Evolutionary conservation across 2,329 filamentous ascomycete species (phyloP).

Genomic region (Aspergillus oerlinghausenensis): DNA sequence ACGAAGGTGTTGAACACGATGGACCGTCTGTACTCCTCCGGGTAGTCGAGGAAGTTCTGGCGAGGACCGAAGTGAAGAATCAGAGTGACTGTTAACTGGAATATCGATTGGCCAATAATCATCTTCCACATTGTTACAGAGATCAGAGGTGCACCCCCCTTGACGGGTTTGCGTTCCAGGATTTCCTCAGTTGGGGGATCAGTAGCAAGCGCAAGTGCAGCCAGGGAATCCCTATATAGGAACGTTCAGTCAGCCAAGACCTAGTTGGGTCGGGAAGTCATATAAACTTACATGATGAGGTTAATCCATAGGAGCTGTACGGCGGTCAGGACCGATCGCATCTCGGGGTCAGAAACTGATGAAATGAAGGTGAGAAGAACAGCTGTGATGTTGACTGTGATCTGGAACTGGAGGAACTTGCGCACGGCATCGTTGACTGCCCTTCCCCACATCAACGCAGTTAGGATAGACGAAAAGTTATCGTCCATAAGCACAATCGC

Average conservation of each 20-base stretch:
- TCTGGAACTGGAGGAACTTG: conserved; percentile 61
- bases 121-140: conserved; percentile 98
- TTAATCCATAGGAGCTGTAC: conserved; percentile 96
- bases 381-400: conserved; percentile 87
- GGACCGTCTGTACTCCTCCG: conserved; percentile 43
- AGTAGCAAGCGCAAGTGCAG: conserved; percentile 80
- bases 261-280: conserved; percentile 51
- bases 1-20: conserved; percentile 98
- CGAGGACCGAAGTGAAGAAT: conserved; percentile 72
- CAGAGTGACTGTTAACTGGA: conserved; percentile 75
- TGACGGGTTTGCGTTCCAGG: conserved; percentile 72
- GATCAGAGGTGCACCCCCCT: conserved; percentile 71
- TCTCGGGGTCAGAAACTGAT: conserved; percentile 68
- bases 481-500: conserved; percentile 66
- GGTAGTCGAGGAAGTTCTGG: conserved; percentile 55
- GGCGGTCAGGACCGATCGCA: conserved; percentile 72
- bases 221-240: conserved; percentile 65
- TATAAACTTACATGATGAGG: conserved; percentile 77
- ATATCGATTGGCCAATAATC: conserved; percentile 89
- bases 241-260: not conserved
- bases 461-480: conserved; percentile 62
- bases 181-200: conserved; percentile 82
- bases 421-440: conserved; percentile 64
- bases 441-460: conserved; percentile 64
- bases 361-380: conserved; percentile 84